Base-by-base conservation (phyloP, 208 protist genomes). In the Leptomonas seymouri region DNA sequence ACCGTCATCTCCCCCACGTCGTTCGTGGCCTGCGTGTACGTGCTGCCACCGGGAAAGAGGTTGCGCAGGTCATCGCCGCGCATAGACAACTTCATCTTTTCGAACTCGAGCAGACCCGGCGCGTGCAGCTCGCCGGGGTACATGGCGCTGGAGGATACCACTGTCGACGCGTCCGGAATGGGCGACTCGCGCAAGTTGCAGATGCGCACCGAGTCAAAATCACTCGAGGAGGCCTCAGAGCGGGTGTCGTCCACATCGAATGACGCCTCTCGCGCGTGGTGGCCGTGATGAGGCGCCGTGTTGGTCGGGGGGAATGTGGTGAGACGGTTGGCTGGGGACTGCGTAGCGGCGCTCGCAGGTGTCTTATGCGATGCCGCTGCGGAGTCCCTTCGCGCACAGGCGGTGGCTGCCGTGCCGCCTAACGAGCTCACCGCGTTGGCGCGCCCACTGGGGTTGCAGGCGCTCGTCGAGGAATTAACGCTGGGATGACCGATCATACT, bases 51-150 rank as follows among this genome's bases (percentile, higher is more conserved):
- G 39, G 54, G 25, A 16, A 48, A 21, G 50, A 67, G 44, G 28
- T 53, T 53, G 48, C 55, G 71, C 70, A 58, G 31, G 48, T 87
- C 78, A 45, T 88, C 79, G 30, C 55, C 69, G 28, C 59, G 71
- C 50, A 81, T 66, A 7, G 80, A 81, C 11, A 82, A 67, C 55
- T 62, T 70, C 77, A 94, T 88, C 73, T 89, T 84, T 66, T 94
- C 89, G 66, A 94, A 94, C 73, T 94, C 83, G 4, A 90, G 70
- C 36, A 94, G 62, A 11, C 58, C 68, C 3, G 76, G 83, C 23
- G 79, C 68, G 18, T 73, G 44, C 14, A 55, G 68, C 42, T 77
- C 59, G 8, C 48, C 61, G 2, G 48, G 55, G 56, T 72, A 39
- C 3, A 20, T 44, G 31, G 48, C 48, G 61, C 34, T 36, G 49